phyloP scores from a whole-genome alignment of 768 basidiomycete genomes.

The Rhodotorula diobovata region DNA sequence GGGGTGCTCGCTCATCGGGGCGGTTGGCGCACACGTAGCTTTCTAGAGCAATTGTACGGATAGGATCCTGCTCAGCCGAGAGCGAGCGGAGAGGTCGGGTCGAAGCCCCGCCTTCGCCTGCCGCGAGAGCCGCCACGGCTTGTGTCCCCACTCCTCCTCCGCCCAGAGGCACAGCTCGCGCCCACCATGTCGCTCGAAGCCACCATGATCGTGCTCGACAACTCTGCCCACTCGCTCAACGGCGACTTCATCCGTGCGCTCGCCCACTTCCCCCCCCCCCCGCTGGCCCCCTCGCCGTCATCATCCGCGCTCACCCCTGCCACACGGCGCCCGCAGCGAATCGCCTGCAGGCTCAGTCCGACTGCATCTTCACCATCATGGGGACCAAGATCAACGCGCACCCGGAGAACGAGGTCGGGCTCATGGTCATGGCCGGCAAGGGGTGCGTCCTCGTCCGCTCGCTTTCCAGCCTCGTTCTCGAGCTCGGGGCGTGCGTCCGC shows the following conservation, averaged over 20 bases:
- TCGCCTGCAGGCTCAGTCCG: slow-evolving; percentile 82
- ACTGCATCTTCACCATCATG: slow-evolving; percentile 84
- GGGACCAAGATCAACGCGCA: slow-evolving; percentile 91
- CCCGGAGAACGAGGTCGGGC: slow-evolving; percentile 92
- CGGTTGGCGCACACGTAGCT: no score
- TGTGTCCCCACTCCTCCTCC: no score
- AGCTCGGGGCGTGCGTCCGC: background rate
- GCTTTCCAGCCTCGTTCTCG: no score
- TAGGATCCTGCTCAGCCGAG: no score
- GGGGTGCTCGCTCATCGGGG: no score
- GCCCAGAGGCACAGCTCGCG: no score
- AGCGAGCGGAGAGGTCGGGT: no score
- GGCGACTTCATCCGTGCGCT: slow-evolving; percentile 76
- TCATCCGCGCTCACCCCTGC: background rate
- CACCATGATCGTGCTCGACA: slow-evolving; percentile 96
- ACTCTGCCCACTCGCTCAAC: slow-evolving; percentile 95
- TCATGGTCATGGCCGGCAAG: slow-evolving; percentile 98
- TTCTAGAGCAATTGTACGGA: no score
- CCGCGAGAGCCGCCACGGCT: no score
- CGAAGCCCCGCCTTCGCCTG: no score
- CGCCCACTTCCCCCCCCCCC: no score
- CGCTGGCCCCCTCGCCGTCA: background rate
- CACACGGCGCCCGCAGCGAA: slow-evolving; percentile 34
- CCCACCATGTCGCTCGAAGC: slow-evolving; percentile 91
- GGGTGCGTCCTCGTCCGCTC: slow-evolving; percentile 56